Percentiles rank a stretch among this genome's conserved stretches.
phyloP scores from a whole-genome alignment of 306 rosid genomes.

The Luffa aegyptiaca region DNA sequence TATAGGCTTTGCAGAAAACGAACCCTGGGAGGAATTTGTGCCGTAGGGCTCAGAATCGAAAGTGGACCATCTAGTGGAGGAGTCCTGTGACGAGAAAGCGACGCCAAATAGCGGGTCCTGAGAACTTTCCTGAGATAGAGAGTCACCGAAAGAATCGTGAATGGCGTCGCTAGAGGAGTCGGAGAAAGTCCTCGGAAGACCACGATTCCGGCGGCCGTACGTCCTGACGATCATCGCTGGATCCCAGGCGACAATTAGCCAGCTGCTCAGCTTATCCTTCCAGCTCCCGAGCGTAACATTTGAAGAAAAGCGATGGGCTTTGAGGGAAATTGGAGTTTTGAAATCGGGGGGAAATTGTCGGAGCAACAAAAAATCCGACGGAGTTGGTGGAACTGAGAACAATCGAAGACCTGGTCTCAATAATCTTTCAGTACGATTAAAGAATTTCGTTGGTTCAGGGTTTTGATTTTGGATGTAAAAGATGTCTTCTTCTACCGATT shows the following conservation, averaged over 20 bases:
- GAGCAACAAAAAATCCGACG: not conserved
- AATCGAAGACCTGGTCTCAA: not conserved
- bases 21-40: conserved; percentile 18
- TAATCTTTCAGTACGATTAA: not conserved
- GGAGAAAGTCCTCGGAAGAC: conserved; percentile 50
- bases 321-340: conserved; percentile 5
- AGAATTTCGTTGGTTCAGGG: conserved; percentile 4
- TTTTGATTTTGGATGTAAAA: not conserved
- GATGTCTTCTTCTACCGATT: not conserved
- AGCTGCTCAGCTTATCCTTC: not conserved
- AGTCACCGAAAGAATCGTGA: conserved; percentile 28
- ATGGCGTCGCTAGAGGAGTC: conserved; percentile 58
- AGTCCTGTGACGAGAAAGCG: conserved; percentile 79
- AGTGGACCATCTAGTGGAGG: conserved; percentile 60
- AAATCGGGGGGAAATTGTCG: not conserved
- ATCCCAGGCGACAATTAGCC: not conserved
- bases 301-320: conserved; percentile 18
- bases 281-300: not conserved
- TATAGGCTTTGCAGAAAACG: conserved; percentile 15
- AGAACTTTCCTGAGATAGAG: conserved; percentile 46
- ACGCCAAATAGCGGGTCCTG: conserved; percentile 31
- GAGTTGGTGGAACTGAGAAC: conserved; percentile 3
- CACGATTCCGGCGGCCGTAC: conserved; percentile 78
- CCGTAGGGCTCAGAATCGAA: conserved; percentile 61
- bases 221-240: conserved; percentile 77